A percentile compares a stretch with the other conserved stretches of the same genome.
These are phyloP conservation scores for Phoenix roebelenii DNA, from an alignment of 176 grass and related monocot species.

Conservation along the genomic window DNA sequence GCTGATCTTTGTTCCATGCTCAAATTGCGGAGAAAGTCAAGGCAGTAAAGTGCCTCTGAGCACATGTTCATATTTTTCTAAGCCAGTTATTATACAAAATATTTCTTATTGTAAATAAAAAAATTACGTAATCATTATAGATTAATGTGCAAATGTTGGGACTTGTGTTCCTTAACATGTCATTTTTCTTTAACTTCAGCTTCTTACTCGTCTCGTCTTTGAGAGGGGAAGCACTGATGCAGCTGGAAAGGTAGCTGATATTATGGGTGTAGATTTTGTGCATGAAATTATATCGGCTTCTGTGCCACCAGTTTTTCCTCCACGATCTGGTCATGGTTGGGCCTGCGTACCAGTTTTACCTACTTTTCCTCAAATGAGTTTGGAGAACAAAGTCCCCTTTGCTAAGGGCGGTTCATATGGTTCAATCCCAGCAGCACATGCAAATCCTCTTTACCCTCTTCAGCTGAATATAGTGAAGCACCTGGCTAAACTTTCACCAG, in stretches of 20 bases:
- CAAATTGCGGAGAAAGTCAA: too few relatives aligned
- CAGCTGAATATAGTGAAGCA: conserved; percentile 78
- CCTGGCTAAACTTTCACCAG: conserved; percentile 72
- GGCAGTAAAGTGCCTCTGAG: too few relatives aligned
- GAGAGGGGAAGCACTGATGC: conserved; percentile 85
- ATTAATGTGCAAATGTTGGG: too few relatives aligned
- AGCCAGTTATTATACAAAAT: too few relatives aligned
- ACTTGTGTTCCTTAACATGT: conserved; percentile 1
- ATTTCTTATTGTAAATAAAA: too few relatives aligned
- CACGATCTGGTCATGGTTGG: conserved; percentile 82
- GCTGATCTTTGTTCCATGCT: too few relatives aligned
- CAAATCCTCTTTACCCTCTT: conserved; percentile 75
- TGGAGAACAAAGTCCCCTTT: conserved; percentile 29
- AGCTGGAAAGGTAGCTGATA: conserved; percentile 80
- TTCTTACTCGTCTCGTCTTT: conserved; percentile 92
- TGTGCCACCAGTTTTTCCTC: conserved; percentile 88
- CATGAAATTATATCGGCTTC: conserved; percentile 89
- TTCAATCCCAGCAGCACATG: conserved; percentile 31
- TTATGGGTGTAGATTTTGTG: conserved; percentile 90
- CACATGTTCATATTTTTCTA: too few relatives aligned
- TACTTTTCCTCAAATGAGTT: conserved; percentile 31
- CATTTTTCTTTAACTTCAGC: conserved; percentile 39
- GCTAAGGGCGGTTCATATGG: background rate
- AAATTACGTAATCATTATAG: too few relatives aligned
- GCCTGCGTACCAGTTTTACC: conserved; percentile 80